phyloP scores from a whole-genome alignment of 176 grass and related monocot species.

The Zea mays region Zm-B73-REFERENCE-NAM-5.0 NC_050096.1:144937501-144938000 shows the following conservation, averaged over 20 bases:
- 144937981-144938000: constrained; percentile 39
- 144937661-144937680: constrained; percentile 41
- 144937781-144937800: constrained; percentile 35
- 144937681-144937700: constrained; percentile 59
- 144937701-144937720: constrained; percentile 41
- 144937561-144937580: constrained; percentile 31
- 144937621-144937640: constrained; percentile 53
- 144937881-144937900: constrained; percentile 51
- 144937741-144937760: constrained; percentile 36
- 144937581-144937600: constrained; percentile 51
- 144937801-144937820: constrained; percentile 39
- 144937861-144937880: constrained; percentile 15
- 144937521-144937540: background rate
- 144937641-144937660: constrained; percentile 53
- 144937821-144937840: constrained; percentile 52
- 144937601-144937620: constrained; percentile 51
- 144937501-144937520: constrained; percentile 43
- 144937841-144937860: constrained; percentile 47
- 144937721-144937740: constrained; percentile 25
- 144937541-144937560: constrained; percentile 45
- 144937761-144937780: constrained; percentile 23
- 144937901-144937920: constrained; percentile 36
- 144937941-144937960: constrained; percentile 42
- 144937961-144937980: constrained; percentile 46
- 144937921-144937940: constrained; percentile 41